Evolutionary conservation across 805 yeast genomes (phyloP).

Genomic region (Nakazawaea anatomiae): DNA sequence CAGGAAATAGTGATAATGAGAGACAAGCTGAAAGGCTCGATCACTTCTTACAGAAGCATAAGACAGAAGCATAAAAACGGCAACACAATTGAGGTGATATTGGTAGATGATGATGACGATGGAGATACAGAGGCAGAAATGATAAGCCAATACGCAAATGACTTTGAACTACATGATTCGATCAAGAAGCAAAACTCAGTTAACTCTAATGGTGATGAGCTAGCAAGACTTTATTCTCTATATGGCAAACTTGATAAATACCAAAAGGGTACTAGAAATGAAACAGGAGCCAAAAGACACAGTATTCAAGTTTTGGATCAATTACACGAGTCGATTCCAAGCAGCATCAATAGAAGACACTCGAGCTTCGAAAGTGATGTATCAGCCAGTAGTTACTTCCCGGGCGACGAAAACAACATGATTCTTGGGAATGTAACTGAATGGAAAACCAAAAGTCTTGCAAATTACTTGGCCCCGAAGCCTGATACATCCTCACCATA

Average conservation of each 20-base stretch:
- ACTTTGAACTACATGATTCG: slow-evolving; percentile 6
- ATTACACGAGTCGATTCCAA: no score
- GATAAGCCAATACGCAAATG: slow-evolving; percentile 2
- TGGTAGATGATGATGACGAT: slow-evolving; percentile 5
- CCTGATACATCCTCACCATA: neutral
- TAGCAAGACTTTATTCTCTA: slow-evolving; percentile 8
- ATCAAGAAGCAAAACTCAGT: neutral
- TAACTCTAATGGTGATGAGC: neutral
- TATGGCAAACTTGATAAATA: neutral
- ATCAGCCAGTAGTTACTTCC: slow-evolving; percentile 2
- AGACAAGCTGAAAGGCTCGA: slow-evolving; percentile 6
- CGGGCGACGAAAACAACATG: slow-evolving; percentile 5
- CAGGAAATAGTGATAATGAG: slow-evolving; percentile 4
- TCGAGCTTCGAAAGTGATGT: neutral
- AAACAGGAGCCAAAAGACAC: neutral
- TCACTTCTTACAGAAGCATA: slow-evolving; percentile 7
- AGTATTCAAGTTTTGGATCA: neutral
- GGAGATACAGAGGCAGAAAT: neutral
- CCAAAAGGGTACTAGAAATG: neutral
- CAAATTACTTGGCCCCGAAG: neutral
- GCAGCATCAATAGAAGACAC: neutral
- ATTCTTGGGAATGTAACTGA: slow-evolving; percentile 4
- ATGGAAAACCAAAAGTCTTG: neutral
- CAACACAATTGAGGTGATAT: neutral
- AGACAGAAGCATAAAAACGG: slow-evolving; percentile 1